These are phyloP conservation scores for Pyrenochaeta sp. DNA, from an alignment of 2,329 filamentous ascomycete genomes.

Conservation along the genomic window DNA sequence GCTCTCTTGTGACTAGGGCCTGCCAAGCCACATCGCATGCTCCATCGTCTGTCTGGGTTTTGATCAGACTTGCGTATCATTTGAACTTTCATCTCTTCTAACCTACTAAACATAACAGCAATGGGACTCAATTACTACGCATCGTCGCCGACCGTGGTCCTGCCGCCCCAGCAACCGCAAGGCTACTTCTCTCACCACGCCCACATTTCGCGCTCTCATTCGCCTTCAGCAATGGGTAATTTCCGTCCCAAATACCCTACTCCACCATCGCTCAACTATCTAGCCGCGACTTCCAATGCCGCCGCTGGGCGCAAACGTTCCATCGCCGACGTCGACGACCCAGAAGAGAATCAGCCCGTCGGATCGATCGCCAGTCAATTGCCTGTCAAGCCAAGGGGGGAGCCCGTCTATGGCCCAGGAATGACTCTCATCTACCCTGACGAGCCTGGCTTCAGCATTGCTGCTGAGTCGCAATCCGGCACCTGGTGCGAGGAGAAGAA, in stretches of 20 bases:
- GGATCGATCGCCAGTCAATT: conserved; percentile 56
- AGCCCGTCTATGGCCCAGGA: conserved; percentile 74
- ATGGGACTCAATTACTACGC: conserved; percentile 57
- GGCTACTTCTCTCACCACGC: conserved; percentile 44
- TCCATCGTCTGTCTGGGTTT: conserved; percentile 34
- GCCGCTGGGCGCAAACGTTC: conserved; percentile 76
- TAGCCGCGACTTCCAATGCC: conserved; percentile 49
- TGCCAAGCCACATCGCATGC: conserved; percentile 31
- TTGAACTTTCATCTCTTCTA: conserved; percentile 32
- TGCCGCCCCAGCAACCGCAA: conserved; percentile 52
- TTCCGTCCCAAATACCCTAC: conserved; percentile 50
- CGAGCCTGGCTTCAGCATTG: conserved; percentile 63
- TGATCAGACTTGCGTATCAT: conserved; percentile 44
- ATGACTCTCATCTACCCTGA: conserved; percentile 76
- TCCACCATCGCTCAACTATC: conserved; percentile 53
- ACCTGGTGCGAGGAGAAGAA: conserved; percentile 75
- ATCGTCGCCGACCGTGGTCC: conserved; percentile 56
- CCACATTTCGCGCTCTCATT: conserved; percentile 43
- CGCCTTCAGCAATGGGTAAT: conserved; percentile 41
- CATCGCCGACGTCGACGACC: conserved; percentile 78
- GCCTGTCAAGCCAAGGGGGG: conserved; percentile 65
- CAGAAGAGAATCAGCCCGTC: conserved; percentile 63
- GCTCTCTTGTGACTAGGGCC: conserved; percentile 31
- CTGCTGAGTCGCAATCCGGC: conserved; percentile 72
- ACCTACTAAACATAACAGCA: conserved; percentile 52